phyloP scores from a whole-genome alignment of 805 yeast genomes.

The Yarrowia porcina region DNA sequence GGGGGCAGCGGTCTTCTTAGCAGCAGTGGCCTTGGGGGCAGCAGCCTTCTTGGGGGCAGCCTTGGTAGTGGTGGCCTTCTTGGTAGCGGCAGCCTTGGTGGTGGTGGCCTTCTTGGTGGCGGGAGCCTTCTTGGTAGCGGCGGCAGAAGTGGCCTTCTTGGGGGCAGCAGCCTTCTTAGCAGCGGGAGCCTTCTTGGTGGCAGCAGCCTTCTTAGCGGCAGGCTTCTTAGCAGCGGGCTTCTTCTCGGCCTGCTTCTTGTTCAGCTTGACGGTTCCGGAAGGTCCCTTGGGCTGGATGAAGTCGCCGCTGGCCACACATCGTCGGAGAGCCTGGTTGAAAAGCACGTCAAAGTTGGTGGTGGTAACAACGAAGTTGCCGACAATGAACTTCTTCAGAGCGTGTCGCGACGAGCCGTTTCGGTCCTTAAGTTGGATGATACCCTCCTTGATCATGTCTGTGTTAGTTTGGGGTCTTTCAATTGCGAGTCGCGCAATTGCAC shows the following conservation, averaged over 20 bases:
- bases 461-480: conserved; percentile 30
- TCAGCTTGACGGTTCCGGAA: conserved; percentile 76
- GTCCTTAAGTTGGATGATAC: conserved; percentile 66
- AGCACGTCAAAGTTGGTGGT: conserved; percentile 68
- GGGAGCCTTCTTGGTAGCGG: conserved; percentile 36
- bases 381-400: conserved; percentile 80
- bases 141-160: conserved; percentile 27
- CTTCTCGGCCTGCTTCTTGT: conserved; percentile 45
- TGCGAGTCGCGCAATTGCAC: neutral
- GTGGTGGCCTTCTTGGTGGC: neutral
- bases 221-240: conserved; percentile 37
- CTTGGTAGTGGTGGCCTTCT: neutral
- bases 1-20: conserved; percentile 30
- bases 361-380: conserved; percentile 55
- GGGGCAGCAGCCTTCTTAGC: conserved; percentile 33
- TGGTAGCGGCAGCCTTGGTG: neutral
- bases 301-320: conserved; percentile 74
- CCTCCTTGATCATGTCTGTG: conserved; percentile 62
- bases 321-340: conserved; percentile 72
- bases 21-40: neutral
- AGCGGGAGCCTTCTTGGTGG: conserved; percentile 36
- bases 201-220: conserved; percentile 24
- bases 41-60: neutral
- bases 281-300: conserved; percentile 87
- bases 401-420: conserved; percentile 80